Evolutionary conservation across 805 yeast genomes (phyloP).

Genomic region (Zygosaccharomyces lentus): DNA sequence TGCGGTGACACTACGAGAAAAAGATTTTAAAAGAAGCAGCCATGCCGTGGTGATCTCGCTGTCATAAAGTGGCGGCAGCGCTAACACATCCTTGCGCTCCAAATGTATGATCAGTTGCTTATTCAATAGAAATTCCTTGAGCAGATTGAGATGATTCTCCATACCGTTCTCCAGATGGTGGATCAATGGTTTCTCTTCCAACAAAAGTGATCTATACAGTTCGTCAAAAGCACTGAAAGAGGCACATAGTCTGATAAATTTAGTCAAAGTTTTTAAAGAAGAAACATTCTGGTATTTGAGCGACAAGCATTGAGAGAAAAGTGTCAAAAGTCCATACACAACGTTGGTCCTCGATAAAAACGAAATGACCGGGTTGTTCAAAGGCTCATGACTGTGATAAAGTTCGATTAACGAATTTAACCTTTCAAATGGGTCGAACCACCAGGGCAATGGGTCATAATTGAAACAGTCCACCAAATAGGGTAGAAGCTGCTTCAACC

Average conservation of each 20-base stretch:
- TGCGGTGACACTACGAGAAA: constrained; percentile 33
- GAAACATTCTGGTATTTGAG: constrained; percentile 16
- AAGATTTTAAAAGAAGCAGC: constrained; percentile 32
- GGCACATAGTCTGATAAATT: constrained; percentile 29
- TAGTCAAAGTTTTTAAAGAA: constrained; percentile 18
- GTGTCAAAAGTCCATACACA: constrained; percentile 22
- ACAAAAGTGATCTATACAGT: constrained; percentile 21
- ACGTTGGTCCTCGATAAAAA: constrained; percentile 25
- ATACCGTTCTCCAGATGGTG: constrained; percentile 23
- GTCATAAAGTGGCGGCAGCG: constrained; percentile 27
- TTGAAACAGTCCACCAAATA: constrained; percentile 26
- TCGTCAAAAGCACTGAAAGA: constrained; percentile 30
- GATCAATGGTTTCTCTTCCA: constrained; percentile 22
- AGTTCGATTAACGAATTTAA: constrained; percentile 20
- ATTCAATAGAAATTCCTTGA: constrained; percentile 21
- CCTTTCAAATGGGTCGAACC: constrained; percentile 32
- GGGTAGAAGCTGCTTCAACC: constrained; percentile 23
- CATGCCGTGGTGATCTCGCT: constrained; percentile 25
- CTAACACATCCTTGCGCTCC: neutral
- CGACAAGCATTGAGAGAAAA: constrained; percentile 24
- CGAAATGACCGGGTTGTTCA: constrained; percentile 26
- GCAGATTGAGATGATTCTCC: constrained; percentile 20
- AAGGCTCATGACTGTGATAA: constrained; percentile 24
- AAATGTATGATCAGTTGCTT: constrained; percentile 12
- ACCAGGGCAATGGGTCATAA: constrained; percentile 27